Percentiles rank a stretch among this genome's conserved stretches.
phyloP scores from a whole-genome alignment of 306 rosid genomes.

The Glycine tomentella region DNA sequence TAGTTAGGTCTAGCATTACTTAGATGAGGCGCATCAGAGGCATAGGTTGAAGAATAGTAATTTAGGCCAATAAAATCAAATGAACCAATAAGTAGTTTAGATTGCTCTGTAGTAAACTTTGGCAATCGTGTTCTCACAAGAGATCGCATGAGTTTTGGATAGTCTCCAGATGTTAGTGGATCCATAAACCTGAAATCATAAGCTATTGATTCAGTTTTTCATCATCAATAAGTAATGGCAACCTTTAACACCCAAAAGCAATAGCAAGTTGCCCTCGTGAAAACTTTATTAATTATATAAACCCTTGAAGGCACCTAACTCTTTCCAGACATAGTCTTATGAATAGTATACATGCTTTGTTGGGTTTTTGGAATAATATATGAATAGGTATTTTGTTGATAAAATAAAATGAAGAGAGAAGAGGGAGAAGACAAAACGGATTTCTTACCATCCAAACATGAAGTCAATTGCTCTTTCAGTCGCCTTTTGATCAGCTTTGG shows the following conservation, averaged over 20 bases:
- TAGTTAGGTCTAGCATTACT: conserved; percentile 43
- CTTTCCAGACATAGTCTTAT: neutral
- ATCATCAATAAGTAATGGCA: neutral
- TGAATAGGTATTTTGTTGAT: neutral
- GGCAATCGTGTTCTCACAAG: conserved; percentile 60
- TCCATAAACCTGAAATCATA: conserved; percentile 58
- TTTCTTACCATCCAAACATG: conserved; percentile 58
- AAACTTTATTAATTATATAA: neutral
- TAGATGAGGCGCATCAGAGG: conserved; percentile 38
- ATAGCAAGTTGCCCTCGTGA: neutral
- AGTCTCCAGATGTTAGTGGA: conserved; percentile 64
- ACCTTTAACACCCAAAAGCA: neutral
- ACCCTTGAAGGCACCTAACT: neutral
- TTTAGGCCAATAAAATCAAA: conserved; percentile 74
- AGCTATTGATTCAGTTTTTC: neutral
- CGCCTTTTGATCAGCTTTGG: conserved; percentile 43
- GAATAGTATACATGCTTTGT: neutral
- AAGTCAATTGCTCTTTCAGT: conserved; percentile 56
- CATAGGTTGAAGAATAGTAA: conserved; percentile 61
- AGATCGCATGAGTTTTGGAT: conserved; percentile 63
- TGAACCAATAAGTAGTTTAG: conserved; percentile 53
- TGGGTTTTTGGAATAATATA: neutral
- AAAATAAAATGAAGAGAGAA: neutral
- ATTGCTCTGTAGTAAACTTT: conserved; percentile 51
- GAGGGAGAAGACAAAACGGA: too few species aligned